Base-by-base conservation (phyloP, 2,329 filamentous ascomycete species). In the Colletotrichum sp. region DNA sequence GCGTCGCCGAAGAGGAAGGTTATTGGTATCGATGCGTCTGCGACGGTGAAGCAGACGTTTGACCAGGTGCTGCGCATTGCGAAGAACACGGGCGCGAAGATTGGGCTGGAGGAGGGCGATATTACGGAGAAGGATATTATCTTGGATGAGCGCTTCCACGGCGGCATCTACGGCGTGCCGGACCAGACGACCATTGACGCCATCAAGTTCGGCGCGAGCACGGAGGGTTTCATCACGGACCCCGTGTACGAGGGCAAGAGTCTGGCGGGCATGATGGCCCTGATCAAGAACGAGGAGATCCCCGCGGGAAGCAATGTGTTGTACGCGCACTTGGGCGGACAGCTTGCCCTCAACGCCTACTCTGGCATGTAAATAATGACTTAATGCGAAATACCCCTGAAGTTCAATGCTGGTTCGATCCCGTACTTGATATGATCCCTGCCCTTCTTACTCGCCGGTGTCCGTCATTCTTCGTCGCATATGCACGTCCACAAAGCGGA, bases 221-320 rank as follows among this genome's bases (percentile, higher is more conserved):
- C 91, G 2, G 94, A 95, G 85, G 93, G 90, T 0, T 92, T 95
- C 79, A 93, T 95, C 77, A 95, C 93, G 0, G 93, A 95, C 81
- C 93, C 93, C 0, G 93, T 95, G 2, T 95, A 95, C 80, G 93
- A 95, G 84, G 94, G 94, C 2, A 95, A 95, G 89, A 94, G 91
- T 79, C 85, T 95, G 82, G 93, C 93, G 6, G 93, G 93, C 0
- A 89, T 95, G 92, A 90, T 95, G 79, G 92, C 93, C 81, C 85
- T 95, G 85, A 90, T 94, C 21, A 89, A 85, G 77, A 90, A 89
- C 67, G 92, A 90, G 0, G 90, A 93, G 82, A 92, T 95, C 74
- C 55, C 81, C 0, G 83, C 84, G 5, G 88, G 88, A 1, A 91
- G 91, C n/a, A 94, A 93, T 80, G 90, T 95, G 36, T 81, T 95